Base-by-base conservation (phyloP, 495 filamentous ascomycete species). In the Xylaria scruposa region DNA sequence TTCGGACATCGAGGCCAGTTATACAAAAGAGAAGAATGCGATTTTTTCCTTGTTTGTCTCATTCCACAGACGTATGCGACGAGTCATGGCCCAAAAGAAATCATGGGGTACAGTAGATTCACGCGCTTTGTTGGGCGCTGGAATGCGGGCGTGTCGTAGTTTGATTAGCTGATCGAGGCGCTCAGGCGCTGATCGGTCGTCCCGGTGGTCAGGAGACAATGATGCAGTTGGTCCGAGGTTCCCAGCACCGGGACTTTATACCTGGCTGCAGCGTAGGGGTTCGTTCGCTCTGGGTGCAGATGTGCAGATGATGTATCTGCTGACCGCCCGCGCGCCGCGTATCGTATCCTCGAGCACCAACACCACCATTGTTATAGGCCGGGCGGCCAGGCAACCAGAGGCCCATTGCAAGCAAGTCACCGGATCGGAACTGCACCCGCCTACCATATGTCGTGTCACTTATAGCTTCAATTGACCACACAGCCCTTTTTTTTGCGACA, bases 141-240 rank as follows among this genome's bases (percentile, higher is more conserved):
- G 69, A 65, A 47, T 67, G 62, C 61, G 40, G 62, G 70, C 70
- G 70, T 71, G 70, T 71, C 70, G 70, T 46, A 33, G 70, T 71
- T 53, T 71, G 70, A 71, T 71, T 71, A 71, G 70, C 70, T 71
- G 61, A 60, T 36, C 38, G 29, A 36, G 17, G 61, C 40, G 70
- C 70, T 42, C 51, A 36, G 17, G 61, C 40, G 70, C 70, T 40
- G 70, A 67, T 56, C 60, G 61, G 64, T 56, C 49, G 62, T 47
- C 36, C 38, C 38, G 36, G 61, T 51, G 46, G 49, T 71, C 60
- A 70, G 68, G 59, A 63, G 60, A 61, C 59, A 17, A 19, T 15
- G 9, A 6, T 61, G 33, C 59, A 61, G 59, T 61, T 61, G 36
- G 59, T 40, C 40, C 19, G 33, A 59, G 1, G 54, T 59, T 17